These are phyloP conservation scores for Rhynchosporium agropyri DNA, from an alignment of 2,329 filamentous ascomycete genomes.

Conservation along the genomic window DNA sequence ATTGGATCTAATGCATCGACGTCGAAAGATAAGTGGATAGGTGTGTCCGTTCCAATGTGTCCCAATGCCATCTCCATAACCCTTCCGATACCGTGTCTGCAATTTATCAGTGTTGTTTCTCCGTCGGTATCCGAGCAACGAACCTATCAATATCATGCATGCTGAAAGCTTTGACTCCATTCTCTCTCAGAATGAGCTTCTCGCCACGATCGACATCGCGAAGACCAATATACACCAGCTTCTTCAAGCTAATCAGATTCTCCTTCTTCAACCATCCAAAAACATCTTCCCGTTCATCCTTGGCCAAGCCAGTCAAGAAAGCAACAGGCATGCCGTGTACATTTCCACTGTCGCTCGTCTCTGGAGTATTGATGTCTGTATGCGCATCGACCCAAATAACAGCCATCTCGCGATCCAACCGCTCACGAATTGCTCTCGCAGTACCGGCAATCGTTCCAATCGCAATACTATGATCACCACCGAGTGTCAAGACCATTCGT, in stretches of 20 bases:
- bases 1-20: slow-evolving; percentile 94
- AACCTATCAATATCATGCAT: slow-evolving; percentile 98
- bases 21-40: slow-evolving; percentile 96
- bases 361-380: slow-evolving; percentile 95
- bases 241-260: slow-evolving; percentile 69
- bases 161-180: slow-evolving; percentile 93
- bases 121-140: slow-evolving; percentile 36
- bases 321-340: slow-evolving; percentile 98
- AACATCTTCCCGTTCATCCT: slow-evolving; percentile 72
- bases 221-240: slow-evolving; percentile 96
- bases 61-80: slow-evolving; percentile 98
- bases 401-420: slow-evolving; percentile 79
- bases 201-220: slow-evolving; percentile 91
- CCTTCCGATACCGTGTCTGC: slow-evolving; percentile 85
- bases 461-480: slow-evolving; percentile 94
- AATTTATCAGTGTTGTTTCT: slow-evolving; percentile 19
- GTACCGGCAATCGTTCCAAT: slow-evolving; percentile 91
- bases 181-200: slow-evolving; percentile 86
- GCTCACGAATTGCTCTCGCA: slow-evolving; percentile 82
- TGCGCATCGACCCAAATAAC: slow-evolving; percentile 99
- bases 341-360: slow-evolving; percentile 87
- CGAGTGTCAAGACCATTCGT: slow-evolving; percentile 87
- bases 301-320: slow-evolving; percentile 84
- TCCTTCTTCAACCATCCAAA: slow-evolving; percentile 89
- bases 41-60: slow-evolving; percentile 91